Conservation (phyloP, 345 rosid genomes). For the Kernera saxatilis region DNA sequence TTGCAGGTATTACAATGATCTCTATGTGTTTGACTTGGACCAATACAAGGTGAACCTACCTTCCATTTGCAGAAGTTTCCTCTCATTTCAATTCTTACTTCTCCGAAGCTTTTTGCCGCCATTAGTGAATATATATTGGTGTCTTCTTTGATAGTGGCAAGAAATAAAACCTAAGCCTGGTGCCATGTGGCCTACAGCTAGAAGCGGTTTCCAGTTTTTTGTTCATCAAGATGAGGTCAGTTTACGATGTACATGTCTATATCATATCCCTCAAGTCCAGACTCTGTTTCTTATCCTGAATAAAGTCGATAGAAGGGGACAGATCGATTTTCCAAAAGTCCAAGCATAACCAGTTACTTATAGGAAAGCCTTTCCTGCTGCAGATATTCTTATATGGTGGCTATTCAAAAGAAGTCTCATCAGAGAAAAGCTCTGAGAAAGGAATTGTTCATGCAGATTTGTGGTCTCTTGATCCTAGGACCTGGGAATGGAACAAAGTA, state of each 20-base stretch:
- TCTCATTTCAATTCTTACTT: neutral
- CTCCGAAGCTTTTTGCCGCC: neutral
- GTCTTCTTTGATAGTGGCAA: slow-evolving; percentile 69
- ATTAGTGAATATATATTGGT: slow-evolving; percentile 19
- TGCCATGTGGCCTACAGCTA: slow-evolving; percentile 89
- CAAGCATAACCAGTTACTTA: neutral
- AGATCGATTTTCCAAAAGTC: neutral
- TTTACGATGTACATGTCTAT: slow-evolving; percentile 1
- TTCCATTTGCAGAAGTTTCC: neutral
- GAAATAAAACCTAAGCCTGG: slow-evolving; percentile 94
- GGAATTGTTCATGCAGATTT: slow-evolving; percentile 88
- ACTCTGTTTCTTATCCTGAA: neutral
- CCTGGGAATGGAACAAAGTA: slow-evolving; percentile 99
- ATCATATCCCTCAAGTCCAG: neutral
- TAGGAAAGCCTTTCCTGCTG: slow-evolving; percentile 7
- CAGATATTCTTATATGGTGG: slow-evolving; percentile 91
- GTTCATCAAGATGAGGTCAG: slow-evolving; percentile 86
- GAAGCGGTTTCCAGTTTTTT: slow-evolving; percentile 91
- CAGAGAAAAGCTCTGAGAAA: slow-evolving; percentile 85
- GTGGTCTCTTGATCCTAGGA: slow-evolving; percentile 97
- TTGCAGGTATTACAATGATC: slow-evolving; percentile 79
- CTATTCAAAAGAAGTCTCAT: slow-evolving; percentile 83
- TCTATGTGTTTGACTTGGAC: slow-evolving; percentile 80
- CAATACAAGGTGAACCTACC: slow-evolving; percentile 66
- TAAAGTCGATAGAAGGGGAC: neutral